These are phyloP conservation scores for Lathyrus oleraceus DNA, from an alignment of 306 rosid species.

Conservation along the genomic window DNA sequence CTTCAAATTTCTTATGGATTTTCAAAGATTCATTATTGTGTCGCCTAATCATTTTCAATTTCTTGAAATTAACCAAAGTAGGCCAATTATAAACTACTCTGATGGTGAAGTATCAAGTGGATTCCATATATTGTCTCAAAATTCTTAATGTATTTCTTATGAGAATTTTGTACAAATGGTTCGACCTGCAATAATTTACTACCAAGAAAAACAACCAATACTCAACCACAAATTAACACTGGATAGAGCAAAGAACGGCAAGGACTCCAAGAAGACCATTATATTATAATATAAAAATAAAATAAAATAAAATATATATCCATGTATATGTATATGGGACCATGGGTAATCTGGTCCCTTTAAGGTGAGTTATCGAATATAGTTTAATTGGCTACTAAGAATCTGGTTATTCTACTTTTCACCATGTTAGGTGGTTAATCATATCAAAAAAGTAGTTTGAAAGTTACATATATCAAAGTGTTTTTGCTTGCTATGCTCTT, in stretches of 20 bases:
- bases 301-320: background rate
- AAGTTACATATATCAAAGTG: conserved; percentile 21
- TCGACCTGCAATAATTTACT: background rate
- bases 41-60: background rate
- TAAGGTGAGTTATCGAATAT: conserved; percentile 33
- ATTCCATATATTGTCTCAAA: background rate
- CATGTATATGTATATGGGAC: background rate
- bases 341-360: background rate
- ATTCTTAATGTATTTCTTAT: background rate
- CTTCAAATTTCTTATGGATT: background rate
- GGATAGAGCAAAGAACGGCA: conserved; percentile 17
- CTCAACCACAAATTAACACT: conserved; percentile 21
- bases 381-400: background rate
- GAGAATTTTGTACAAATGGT: background rate
- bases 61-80: conserved; percentile 2
- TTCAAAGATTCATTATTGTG: background rate
- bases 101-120: conserved; percentile 7
- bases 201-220: conserved; percentile 4
- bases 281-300: too few relatives aligned
- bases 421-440: background rate
- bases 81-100: background rate
- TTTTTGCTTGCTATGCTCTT: background rate
- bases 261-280: too few relatives aligned
- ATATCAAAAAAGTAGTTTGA: conserved; percentile 4
- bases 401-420: conserved; percentile 22